phyloP scores from a whole-genome alignment of 352 stramenopile genomes.

The Phytopythium mirpurense region DNA sequence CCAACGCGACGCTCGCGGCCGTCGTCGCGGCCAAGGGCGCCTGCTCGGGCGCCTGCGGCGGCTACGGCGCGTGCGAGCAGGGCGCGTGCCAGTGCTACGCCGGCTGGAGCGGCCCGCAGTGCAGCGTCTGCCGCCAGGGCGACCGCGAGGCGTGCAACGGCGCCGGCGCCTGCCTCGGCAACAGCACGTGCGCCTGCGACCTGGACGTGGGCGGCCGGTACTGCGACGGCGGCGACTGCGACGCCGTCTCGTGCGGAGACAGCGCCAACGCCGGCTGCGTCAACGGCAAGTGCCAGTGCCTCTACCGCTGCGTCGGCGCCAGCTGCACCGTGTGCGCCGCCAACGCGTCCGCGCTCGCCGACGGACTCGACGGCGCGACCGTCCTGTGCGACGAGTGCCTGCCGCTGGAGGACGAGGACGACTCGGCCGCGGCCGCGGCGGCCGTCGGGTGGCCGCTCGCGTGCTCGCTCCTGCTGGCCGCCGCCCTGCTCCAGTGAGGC shows the following conservation, averaged over 20 bases:
- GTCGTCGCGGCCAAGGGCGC: constrained; percentile 34
- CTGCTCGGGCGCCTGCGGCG: constrained; percentile 33
- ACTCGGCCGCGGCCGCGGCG: background rate
- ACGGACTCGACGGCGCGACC: constrained; percentile 21
- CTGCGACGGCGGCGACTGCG: constrained; percentile 44
- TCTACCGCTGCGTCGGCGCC: constrained; percentile 44
- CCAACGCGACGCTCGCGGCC: constrained; percentile 27
- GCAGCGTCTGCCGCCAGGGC: constrained; percentile 48
- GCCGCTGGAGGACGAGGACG: constrained; percentile 1
- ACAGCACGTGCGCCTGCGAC: constrained; percentile 60
- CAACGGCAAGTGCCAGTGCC: constrained; percentile 47
- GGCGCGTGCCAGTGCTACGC: constrained; percentile 49
- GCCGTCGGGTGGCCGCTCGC: background rate
- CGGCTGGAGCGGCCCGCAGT: constrained; percentile 63
- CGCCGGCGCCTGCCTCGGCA: constrained; percentile 40
- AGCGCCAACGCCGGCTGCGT: constrained; percentile 47
- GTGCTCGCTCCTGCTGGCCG: background rate
- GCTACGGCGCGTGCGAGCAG: constrained; percentile 42
- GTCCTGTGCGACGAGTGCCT: constrained; percentile 37
- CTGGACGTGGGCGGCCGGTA: constrained; percentile 39
- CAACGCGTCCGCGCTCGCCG: constrained; percentile 25
- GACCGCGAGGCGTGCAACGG: constrained; percentile 47
- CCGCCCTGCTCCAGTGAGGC: background rate
- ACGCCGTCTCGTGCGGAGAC: constrained; percentile 40
- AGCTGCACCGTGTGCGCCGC: constrained; percentile 38